phyloP scores from a whole-genome alignment of 257 asterid species.

The Nicotiana attenuata region DNA sequence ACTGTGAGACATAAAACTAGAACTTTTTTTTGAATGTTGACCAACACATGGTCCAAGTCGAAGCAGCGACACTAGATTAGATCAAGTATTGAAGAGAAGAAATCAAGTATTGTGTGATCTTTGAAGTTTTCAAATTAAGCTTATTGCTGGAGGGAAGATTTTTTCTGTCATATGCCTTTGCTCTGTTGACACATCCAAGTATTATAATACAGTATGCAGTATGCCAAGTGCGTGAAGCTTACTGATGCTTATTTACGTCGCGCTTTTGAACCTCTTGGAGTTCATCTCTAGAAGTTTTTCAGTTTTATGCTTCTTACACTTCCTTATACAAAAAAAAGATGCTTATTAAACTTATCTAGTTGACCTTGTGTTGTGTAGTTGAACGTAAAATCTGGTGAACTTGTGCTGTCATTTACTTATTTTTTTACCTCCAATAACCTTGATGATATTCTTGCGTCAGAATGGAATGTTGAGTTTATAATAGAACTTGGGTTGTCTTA shows the following conservation, averaged over 20 bases:
- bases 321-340: neutral
- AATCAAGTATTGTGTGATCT: neutral
- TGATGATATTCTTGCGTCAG: neutral
- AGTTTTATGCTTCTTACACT: neutral
- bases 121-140: neutral
- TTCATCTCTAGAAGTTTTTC: neutral
- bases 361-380: neutral
- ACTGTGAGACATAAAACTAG: neutral
- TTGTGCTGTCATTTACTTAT: neutral
- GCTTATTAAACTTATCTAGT: neutral
- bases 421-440: neutral
- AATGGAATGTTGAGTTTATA: neutral
- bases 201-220: too few species aligned
- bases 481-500: neutral
- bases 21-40: neutral
- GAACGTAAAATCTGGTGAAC: neutral
- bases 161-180: neutral
- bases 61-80: neutral
- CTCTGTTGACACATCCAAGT: neutral
- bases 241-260: neutral
- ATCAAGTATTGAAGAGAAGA: neutral
- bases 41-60: neutral
- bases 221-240: neutral
- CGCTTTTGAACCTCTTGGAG: neutral
- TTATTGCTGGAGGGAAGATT: neutral